A percentile compares a stretch with the other conserved stretches of the same genome.
These are phyloP conservation scores for Aaosphaeria pasadenensis DNA, from an alignment of 2,329 filamentous ascomycete species.

Conservation along the genomic window DNA sequence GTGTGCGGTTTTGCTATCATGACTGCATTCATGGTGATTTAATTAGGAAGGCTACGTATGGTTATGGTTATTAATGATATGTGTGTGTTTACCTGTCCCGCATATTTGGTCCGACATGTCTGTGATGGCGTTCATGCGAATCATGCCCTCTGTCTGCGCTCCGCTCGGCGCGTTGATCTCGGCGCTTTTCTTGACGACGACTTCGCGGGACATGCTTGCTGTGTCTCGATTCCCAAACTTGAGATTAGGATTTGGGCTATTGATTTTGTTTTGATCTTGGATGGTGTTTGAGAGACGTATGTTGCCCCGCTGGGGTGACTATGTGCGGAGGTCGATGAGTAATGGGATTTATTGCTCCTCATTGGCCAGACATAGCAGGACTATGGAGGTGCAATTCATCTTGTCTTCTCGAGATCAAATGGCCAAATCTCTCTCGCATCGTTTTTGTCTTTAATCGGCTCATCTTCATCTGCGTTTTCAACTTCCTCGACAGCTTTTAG, in stretches of 20 bases:
- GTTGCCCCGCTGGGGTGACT: no score
- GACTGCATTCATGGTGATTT: conserved; percentile 39
- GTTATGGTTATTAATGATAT: no score
- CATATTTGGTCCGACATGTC: conserved; percentile 65
- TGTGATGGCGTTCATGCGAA: conserved; percentile 57
- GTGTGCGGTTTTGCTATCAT: conserved; percentile 63
- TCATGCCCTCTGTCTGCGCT: conserved; percentile 50
- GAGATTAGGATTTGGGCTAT: no score
- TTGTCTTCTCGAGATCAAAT: conserved; percentile 21
- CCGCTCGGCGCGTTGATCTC: conserved; percentile 36
- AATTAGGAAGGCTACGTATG: no score
- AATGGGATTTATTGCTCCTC: no score
- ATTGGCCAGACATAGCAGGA: no score
- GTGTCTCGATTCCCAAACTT: neutral
- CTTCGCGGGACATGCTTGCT: conserved; percentile 19
- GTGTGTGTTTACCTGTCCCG: conserved; percentile 61
- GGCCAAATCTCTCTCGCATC: conserved; percentile 36
- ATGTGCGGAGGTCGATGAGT: no score
- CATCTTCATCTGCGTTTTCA: conserved; percentile 28
- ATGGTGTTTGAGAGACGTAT: no score
- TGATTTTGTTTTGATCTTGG: no score
- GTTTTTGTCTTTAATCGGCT: conserved; percentile 30
- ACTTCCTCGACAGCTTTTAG: conserved; percentile 6
- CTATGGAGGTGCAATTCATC: no score
- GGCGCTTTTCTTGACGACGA: conserved; percentile 25